Base-by-base conservation (phyloP, 148 eudicot species). In the Rhododendron vialii region DNA sequence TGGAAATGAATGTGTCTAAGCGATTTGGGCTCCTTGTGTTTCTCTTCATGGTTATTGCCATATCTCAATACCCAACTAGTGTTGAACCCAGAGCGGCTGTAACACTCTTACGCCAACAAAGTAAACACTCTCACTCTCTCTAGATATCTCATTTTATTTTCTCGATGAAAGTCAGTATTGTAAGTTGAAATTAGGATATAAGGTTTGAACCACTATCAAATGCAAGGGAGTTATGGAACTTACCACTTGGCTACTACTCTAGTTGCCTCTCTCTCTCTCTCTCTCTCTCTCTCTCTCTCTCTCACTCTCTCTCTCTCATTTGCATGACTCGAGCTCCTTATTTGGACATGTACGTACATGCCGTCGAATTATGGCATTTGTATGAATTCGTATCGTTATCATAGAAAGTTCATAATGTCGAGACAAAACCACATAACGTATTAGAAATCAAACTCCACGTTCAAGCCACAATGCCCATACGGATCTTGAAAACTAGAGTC, bases 41-140 rank as follows among this genome's bases (percentile, higher is more conserved):
- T 28, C 48, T 84, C 80, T 71, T 51, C 43, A 20, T 84, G 22
- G 35, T 84, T 22, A 43, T 51, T 74, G 86, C 80, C 65, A 50
- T 51, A 18, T 74, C 48, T 36, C 80, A 73, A 12, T 26, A 18
- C 47, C 45, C 86, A 73, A 51, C 28, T 11, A 17, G 5, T 22
- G 80, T 74, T 35, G 33, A 84, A 45, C 5, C 78, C 43, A 48
- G n/a, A 18, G 61, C 79, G 5, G 30, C 18, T 13, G 4, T 47
- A 43, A 14, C 24, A 22, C 71, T 20, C 47, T 65, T 50, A 50
- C 30, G 33, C 33, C 80, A 45, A 71, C 65, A 33, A 50, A 84
- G 80, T 84, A 73, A 50, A 12, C 5, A 50, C 30, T 50, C 33
- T 84, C 85, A 20, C 80, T 48, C 80, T 84, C 63, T 48, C 50